These are phyloP conservation scores for Metschnikowia sp. DNA, from an alignment of 805 yeast species.

Conservation along the genomic window DNA sequence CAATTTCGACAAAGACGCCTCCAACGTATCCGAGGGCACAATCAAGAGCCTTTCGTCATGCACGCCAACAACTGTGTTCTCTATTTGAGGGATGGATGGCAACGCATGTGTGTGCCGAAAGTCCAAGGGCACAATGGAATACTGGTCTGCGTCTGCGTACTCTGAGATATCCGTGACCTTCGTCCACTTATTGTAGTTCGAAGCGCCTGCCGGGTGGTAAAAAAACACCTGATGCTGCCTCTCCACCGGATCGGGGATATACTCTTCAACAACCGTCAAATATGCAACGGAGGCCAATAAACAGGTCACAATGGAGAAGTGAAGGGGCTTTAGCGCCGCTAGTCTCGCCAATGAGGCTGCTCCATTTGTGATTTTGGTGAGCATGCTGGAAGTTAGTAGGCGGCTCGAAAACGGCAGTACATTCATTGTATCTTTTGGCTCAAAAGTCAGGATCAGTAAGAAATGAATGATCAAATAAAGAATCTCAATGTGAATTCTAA, in stretches of 20 bases:
- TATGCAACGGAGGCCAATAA: slow-evolving; percentile 78
- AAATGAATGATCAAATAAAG: too few relatives aligned
- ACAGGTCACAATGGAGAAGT: slow-evolving; percentile 68
- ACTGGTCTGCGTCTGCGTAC: slow-evolving; percentile 43
- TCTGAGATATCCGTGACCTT: slow-evolving; percentile 40
- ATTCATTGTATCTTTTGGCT: too few relatives aligned
- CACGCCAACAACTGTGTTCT: slow-evolving; percentile 35
- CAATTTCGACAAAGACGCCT: slow-evolving; percentile 21
- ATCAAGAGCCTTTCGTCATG: slow-evolving; percentile 43
- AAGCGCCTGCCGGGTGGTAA: slow-evolving; percentile 36
- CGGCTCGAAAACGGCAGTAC: background rate
- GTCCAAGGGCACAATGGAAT: slow-evolving; percentile 52
- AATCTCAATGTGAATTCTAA: too few relatives aligned
- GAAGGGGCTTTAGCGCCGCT: slow-evolving; percentile 84
- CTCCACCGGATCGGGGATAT: slow-evolving; percentile 46
- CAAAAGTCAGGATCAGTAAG: too few relatives aligned
- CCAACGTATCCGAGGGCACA: slow-evolving; percentile 28
- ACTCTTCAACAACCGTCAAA: slow-evolving; percentile 68
- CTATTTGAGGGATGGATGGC: slow-evolving; percentile 40
- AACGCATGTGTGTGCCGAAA: slow-evolving; percentile 46
- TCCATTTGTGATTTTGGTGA: slow-evolving; percentile 28
- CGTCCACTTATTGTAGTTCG: slow-evolving; percentile 45
- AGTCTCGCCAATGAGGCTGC: slow-evolving; percentile 46
- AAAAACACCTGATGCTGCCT: slow-evolving; percentile 25
- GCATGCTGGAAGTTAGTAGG: slow-evolving; percentile 20